Evolutionary conservation across 306 rosid genomes (phyloP).

Genomic region (Cicer judaicum): DNA sequence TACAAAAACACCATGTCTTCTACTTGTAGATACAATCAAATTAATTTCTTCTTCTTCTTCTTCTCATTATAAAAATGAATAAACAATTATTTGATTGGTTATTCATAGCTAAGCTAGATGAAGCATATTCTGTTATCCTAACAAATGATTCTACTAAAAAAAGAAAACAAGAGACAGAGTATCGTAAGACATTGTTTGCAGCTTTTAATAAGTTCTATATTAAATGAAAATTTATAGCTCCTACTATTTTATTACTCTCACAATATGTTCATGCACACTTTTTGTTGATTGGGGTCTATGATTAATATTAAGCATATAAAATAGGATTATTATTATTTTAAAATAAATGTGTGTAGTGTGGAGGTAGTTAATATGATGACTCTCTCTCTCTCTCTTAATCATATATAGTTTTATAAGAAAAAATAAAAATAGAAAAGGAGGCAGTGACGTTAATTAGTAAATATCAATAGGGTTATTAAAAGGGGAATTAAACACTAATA

Average conservation of each 20-base stretch:
- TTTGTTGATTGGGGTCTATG: conserved; percentile 24
- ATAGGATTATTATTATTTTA: too few relatives aligned
- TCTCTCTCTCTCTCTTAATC: too few relatives aligned
- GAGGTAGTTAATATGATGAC: too few relatives aligned
- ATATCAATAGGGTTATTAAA: conserved; percentile 7
- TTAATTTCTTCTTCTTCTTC: background rate
- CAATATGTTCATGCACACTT: conserved; percentile 12
- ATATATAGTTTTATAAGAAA: too few relatives aligned
- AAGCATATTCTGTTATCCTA: conserved; percentile 48
- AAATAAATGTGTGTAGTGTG: too few relatives aligned
- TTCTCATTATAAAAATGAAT: conserved; percentile 14
- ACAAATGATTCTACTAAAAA: background rate
- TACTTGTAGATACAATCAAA: background rate
- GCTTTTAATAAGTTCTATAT: background rate
- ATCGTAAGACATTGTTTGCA: background rate
- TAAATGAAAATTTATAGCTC: conserved; percentile 11
- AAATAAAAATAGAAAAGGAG: background rate
- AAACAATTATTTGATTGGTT: conserved; percentile 3
- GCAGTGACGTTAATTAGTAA: background rate
- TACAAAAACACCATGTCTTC: background rate
- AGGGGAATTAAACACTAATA: background rate
- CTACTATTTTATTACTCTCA: conserved; percentile 2
- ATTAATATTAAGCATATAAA: background rate
- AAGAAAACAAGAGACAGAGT: background rate
- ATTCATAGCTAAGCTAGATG: conserved; percentile 34